Evolutionary conservation across 345 rosid species (phyloP).

Genomic region (Populus euphratica): DNA sequence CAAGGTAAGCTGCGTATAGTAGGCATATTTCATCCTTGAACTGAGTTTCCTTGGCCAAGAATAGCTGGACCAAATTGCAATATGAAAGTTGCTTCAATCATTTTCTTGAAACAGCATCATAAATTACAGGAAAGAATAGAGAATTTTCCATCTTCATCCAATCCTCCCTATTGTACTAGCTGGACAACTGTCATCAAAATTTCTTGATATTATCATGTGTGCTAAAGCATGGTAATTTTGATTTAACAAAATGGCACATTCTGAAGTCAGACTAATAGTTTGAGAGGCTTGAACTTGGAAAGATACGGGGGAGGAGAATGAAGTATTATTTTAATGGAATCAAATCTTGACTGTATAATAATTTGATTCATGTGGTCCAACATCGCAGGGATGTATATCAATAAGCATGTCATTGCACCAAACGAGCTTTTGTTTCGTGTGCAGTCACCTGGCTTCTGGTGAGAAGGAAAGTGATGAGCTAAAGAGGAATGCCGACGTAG

Average conservation of each 20-base stretch:
- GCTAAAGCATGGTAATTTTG: background rate
- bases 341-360: background rate
- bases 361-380: background rate
- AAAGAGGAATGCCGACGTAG: slow-evolving; percentile 78
- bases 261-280: background rate
- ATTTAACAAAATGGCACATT: background rate
- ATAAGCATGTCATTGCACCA: slow-evolving; percentile 88
- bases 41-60: background rate
- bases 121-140: background rate
- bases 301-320: background rate
- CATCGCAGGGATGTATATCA: slow-evolving; percentile 77
- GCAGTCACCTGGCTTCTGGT: slow-evolving; percentile 94
- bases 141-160: background rate
- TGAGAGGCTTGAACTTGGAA: background rate
- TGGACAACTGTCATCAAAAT: background rate
- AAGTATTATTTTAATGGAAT: background rate
- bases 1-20: slow-evolving; percentile 45
- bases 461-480: slow-evolving; percentile 96
- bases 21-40: background rate
- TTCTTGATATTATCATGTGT: background rate
- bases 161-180: background rate
- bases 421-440: slow-evolving; percentile 91
- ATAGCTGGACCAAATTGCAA: background rate
- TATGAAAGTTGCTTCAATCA: background rate
- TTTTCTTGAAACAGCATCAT: background rate